A percentile compares a stretch with the other conserved stretches of the same genome.
These are phyloP conservation scores for Cutaneotrichosporon mucoides DNA, from an alignment of 1,284 basidiomycete species.

Conservation along the genomic window DNA sequence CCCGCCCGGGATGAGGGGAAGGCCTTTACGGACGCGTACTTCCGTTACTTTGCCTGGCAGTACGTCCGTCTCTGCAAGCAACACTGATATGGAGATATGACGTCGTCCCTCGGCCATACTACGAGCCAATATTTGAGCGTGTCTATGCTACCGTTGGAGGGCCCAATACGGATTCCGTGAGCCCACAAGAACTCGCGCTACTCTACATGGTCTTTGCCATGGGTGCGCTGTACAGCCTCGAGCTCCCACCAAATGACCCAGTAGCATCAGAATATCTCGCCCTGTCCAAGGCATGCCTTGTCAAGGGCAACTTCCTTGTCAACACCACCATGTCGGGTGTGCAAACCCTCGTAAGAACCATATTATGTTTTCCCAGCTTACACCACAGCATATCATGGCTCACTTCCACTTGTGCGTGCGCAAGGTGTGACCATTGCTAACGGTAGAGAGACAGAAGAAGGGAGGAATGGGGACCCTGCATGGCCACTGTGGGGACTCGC, in stretches of 20 bases:
- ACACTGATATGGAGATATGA: slow-evolving; percentile 19
- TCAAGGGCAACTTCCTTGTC: slow-evolving; percentile 32
- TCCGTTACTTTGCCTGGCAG: slow-evolving; percentile 14
- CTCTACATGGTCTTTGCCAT: slow-evolving; percentile 32
- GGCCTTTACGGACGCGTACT: slow-evolving; percentile 17
- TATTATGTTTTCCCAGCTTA: not conserved
- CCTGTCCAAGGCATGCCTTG: slow-evolving; percentile 27
- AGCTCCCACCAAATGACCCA: slow-evolving; percentile 37
- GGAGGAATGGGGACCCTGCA: slow-evolving; percentile 9
- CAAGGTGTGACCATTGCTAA: not conserved
- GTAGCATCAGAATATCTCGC: slow-evolving; percentile 28
- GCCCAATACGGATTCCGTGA: not conserved
- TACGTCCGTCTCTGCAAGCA: not conserved
- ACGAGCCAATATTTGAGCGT: slow-evolving; percentile 22
- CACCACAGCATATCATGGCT: slow-evolving; percentile 22
- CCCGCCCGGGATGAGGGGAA: slow-evolving; percentile 13
- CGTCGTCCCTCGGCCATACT: slow-evolving; percentile 18
- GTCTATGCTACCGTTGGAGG: slow-evolving; percentile 8
- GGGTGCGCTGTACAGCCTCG: slow-evolving; percentile 33
- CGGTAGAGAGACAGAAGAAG: slow-evolving; percentile 26
- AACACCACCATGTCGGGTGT: slow-evolving; percentile 32
- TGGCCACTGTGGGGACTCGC: slow-evolving; percentile 7
- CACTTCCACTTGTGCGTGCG: slow-evolving; percentile 17
- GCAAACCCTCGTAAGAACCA: slow-evolving; percentile 24
- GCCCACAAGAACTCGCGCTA: slow-evolving; percentile 29